A percentile compares a stretch with the other conserved stretches of the same genome.
Evolutionary conservation across 164 flowering plant genomes (phyloP).

Genomic region (Liriodendron chinense): DNA sequence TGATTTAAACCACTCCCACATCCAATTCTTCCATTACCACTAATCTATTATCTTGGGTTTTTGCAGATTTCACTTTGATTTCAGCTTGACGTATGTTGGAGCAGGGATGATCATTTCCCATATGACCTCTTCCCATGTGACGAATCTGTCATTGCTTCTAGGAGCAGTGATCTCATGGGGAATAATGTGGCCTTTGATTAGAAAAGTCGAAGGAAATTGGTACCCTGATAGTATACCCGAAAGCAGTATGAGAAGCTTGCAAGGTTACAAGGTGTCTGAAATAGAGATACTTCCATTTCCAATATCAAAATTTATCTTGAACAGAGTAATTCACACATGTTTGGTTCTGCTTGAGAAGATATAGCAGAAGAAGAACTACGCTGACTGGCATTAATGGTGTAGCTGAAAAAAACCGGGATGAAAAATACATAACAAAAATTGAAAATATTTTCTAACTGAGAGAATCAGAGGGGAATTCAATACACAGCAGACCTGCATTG

Average conservation of each 20-base stretch:
- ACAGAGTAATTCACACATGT: not conserved
- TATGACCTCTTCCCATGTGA: slow-evolving; percentile 82
- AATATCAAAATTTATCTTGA: not conserved
- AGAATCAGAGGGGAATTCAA: too few species aligned
- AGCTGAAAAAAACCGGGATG: too few species aligned
- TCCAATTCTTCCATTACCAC: not conserved
- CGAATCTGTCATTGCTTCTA: slow-evolving; percentile 75
- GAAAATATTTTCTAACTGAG: too few species aligned
- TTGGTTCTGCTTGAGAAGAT: not conserved
- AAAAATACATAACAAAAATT: too few species aligned
- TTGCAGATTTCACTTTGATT: slow-evolving; percentile 86
- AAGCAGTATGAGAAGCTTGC: slow-evolving; percentile 81
- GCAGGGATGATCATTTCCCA: slow-evolving; percentile 93
- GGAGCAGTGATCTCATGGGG: slow-evolving; percentile 97
- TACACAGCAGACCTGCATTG: too few species aligned
- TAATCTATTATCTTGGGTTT: not conserved
- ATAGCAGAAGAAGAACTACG: not conserved
- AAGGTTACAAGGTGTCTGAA: slow-evolving; percentile 71
- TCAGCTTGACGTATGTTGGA: slow-evolving; percentile 71
- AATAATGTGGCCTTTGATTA: slow-evolving; percentile 88
- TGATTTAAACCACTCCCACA: not conserved
- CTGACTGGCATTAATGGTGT: too few species aligned
- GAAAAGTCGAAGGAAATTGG: slow-evolving; percentile 67
- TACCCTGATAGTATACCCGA: slow-evolving; percentile 46
- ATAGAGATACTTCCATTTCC: not conserved